Evolutionary conservation across 345 rosid genomes (phyloP), one percentile per base, ranked within the genome.

Genomic region (Linum tenue): DNA sequence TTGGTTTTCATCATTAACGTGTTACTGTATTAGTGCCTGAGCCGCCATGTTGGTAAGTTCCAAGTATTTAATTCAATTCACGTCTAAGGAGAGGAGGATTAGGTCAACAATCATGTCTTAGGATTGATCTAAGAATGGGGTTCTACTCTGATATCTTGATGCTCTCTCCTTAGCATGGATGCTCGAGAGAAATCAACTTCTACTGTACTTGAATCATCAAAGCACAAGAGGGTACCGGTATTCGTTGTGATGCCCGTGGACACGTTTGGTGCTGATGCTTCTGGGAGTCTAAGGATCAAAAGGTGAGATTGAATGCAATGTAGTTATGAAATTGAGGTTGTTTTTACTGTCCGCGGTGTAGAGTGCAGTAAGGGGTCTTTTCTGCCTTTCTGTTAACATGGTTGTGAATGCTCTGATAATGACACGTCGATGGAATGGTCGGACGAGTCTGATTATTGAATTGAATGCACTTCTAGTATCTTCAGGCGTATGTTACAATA

Each of bases 241-340:
- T 82, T 72, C 75, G 89, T 85, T 64, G 80, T 85, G 86, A 77
- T 77, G 86, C 86, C 86, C 2, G 62, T 70, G 60, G 85, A 85
- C 55, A 66, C 76, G 50, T 62, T 84, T 69, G 76, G 79, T 57
- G 59, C 80, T 60, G 89, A 84, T 79, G 67, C 85, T 67, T 69
- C 82, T 70, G 89, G 86, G 22, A 75, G 66, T 77, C 85, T 83
- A 55, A 70, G 79, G 56, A 82, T 85, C 56, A 82, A 80, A 72
- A 82, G 81, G 89, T 75, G 38, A 22, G 31, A 11, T 39, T 16
- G 51, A 48, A 12, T 5, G 53, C 53, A 5, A 48, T 48, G 9
- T 48, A 9, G 53, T 48, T 48, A 48, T 48, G 53, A 12, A 48
- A 9, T 10, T 7, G 53, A 48, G 2, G 14, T 48, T 22, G 6